These are phyloP conservation scores for Saccharomycopsis sp. DNA, from an alignment of 805 yeast genomes.

Conservation along the genomic window DNA sequence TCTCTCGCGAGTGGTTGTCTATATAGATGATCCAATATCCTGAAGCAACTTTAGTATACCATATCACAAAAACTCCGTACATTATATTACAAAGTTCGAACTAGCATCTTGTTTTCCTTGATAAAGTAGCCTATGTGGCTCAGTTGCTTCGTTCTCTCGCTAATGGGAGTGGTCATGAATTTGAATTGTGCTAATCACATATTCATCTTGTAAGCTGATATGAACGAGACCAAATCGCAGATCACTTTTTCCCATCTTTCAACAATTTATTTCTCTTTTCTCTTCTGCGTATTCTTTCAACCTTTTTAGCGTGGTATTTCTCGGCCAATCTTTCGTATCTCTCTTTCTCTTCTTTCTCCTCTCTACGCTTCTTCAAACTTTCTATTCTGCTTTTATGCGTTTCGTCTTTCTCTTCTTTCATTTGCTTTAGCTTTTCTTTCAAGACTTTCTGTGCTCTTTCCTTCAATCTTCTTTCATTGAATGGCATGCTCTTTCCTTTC, in stretches of 20 bases:
- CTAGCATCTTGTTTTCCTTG: too few relatives aligned
- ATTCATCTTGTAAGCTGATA: too few relatives aligned
- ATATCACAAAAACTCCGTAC: too few relatives aligned
- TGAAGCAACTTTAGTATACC: too few relatives aligned
- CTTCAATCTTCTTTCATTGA: conserved; percentile 63
- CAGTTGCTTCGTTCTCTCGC: too few relatives aligned
- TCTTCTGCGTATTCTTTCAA: conserved; percentile 80
- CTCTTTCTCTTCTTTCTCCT: conserved; percentile 80
- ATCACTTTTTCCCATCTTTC: conserved; percentile 64
- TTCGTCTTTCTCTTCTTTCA: conserved; percentile 72
- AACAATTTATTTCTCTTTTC: conserved; percentile 93
- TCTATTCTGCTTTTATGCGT: conserved; percentile 47
- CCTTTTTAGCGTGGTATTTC: conserved; percentile 87
- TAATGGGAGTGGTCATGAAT: too few relatives aligned
- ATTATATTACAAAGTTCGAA: too few relatives aligned
- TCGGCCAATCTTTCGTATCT: conserved; percentile 75
- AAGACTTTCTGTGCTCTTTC: conserved; percentile 59
- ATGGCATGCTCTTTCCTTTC: conserved; percentile 43
- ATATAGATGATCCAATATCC: too few relatives aligned
- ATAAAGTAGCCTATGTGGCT: too few relatives aligned
- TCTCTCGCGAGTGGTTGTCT: too few relatives aligned
- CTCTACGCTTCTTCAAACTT: conserved; percentile 64
- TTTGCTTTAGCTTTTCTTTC: conserved; percentile 60
- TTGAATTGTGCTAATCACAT: too few relatives aligned
- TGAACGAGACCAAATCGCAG: too few relatives aligned